Percentiles rank a stretch among this genome's conserved stretches.
These are phyloP conservation scores for Linum lewisii DNA, from an alignment of 345 rosid genomes.

Conservation along the genomic window DNA sequence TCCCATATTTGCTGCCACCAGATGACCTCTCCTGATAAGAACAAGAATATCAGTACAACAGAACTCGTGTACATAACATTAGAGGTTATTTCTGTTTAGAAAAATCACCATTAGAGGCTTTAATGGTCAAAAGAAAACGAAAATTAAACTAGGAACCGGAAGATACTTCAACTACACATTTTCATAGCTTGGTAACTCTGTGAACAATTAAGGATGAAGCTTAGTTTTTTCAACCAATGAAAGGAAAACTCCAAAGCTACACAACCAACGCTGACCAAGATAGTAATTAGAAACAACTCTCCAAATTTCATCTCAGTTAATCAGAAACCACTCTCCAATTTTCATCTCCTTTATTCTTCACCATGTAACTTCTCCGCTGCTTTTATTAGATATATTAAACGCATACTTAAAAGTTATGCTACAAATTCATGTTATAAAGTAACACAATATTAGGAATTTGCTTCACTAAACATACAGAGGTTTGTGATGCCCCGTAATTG, in stretches of 20 bases:
- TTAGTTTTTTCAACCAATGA: background rate
- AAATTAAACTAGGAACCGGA: background rate
- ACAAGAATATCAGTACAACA: slow-evolving; percentile 3
- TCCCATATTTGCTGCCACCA: slow-evolving; percentile 43
- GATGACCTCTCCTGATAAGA: slow-evolving; percentile 45
- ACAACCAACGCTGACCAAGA: no score
- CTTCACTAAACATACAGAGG: slow-evolving; percentile 33
- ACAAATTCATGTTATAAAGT: no score
- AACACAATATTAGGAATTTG: background rate
- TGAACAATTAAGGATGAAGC: background rate
- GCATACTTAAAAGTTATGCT: background rate
- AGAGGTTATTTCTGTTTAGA: no score
- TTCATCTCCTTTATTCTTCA: background rate
- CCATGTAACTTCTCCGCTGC: background rate
- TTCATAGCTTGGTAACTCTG: background rate
- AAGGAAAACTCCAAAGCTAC: background rate
- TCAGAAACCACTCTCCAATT: background rate
- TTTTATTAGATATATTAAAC: no score
- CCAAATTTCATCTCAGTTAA: no score
- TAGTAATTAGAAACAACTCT: no score
- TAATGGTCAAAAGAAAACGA: no score
- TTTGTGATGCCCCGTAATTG: slow-evolving; percentile 41
- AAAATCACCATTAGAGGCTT: no score
- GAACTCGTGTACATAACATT: background rate
- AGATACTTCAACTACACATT: background rate